Percentiles rank a stretch among this genome's conserved stretches.
phyloP scores from a whole-genome alignment of 2,329 filamentous ascomycete genomes.

The Apiospora malaysiana region DNA sequence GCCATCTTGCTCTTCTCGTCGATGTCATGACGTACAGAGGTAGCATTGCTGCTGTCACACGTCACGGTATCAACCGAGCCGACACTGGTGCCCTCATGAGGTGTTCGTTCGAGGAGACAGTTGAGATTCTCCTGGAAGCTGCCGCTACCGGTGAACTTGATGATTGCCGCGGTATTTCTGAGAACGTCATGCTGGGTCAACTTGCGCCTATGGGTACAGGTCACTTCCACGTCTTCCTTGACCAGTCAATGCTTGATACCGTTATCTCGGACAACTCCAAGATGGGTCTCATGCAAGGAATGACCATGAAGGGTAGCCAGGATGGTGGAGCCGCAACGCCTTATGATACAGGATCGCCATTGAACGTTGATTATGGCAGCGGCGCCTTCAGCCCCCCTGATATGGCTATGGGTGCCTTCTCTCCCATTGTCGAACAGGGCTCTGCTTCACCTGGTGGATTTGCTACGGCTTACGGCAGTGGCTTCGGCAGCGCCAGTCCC shows the following conservation, averaged over 20 bases:
- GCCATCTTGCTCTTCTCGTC: conserved; percentile 91
- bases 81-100: conserved; percentile 99
- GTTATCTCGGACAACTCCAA: conserved; percentile 92
- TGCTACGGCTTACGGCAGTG: conserved; percentile 63
- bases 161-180: conserved; percentile 96
- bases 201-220: conserved; percentile 97
- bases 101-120: conserved; percentile 99
- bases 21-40: conserved; percentile 98
- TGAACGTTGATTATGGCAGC: conserved; percentile 65
- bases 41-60: conserved; percentile 92
- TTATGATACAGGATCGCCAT: conserved; percentile 86
- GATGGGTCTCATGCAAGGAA: conserved; percentile 80
- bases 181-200: conserved; percentile 98
- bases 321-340: conserved; percentile 89
- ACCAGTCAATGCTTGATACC: conserved; percentile 94
- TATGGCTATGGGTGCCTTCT: conserved; percentile 67
- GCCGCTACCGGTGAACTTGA: conserved; percentile 94
- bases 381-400: conserved; percentile 65
- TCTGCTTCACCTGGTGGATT: conserved; percentile 75
- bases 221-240: conserved; percentile 91
- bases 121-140: conserved; percentile 96
- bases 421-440: conserved; percentile 76
- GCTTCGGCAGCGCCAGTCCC: conserved; percentile 65
- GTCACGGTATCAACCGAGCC: conserved; percentile 97
- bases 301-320: conserved; percentile 76